Base-by-base conservation (phyloP, 164 flowering plant species). In the Santalum album region DNA sequence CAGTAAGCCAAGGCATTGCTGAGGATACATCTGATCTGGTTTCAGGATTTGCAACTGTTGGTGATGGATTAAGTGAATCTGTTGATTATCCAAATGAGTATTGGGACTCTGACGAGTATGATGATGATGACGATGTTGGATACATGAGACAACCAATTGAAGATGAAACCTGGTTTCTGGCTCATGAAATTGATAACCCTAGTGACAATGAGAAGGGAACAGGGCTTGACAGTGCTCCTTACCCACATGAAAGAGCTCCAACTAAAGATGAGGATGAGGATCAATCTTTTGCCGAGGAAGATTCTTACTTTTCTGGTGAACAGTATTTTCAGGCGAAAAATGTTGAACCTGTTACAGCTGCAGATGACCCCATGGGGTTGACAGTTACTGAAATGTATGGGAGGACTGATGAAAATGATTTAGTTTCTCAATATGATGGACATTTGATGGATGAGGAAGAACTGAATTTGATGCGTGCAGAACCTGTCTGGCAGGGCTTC, bases 91-190 rank as follows among this genome's bases (percentile, higher is more conserved):
- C 91, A 46, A 83, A 87, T 70, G 99, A 92, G 36, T 92, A 87
- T 57, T 92, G 99, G 99, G 99, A 92, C 56, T 92, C 96, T 62
- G 99, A 92, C 69, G 99, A 92, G 65, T 92, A 92, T 59, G 97
- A 92, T 27, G 97, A 89, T 48, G 97, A 92, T 60, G 97, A 87
- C 24, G 97, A 94, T 68, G 91, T 85, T 58, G 99, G 99, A 46
- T 89, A 89, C 71, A 86, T 77, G 80, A 79, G 99, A 61, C 97
- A 94, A 69, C 96, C 96, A 49, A 94, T 94, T 66, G 99, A 94
- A 74, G 97, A 94, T 64, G 97, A 94, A 69, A 60, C 96, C 36
- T 94, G 99, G 99, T 94, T 94, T 78, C 65, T 94, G 64, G 96
- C 97, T 35, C 96, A 89, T 80, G 99, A 94, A 75, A 87, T 94